phyloP scores from a whole-genome alignment of 2,329 filamentous ascomycete genomes.

The Fusarium brevicatenulatum region DNA sequence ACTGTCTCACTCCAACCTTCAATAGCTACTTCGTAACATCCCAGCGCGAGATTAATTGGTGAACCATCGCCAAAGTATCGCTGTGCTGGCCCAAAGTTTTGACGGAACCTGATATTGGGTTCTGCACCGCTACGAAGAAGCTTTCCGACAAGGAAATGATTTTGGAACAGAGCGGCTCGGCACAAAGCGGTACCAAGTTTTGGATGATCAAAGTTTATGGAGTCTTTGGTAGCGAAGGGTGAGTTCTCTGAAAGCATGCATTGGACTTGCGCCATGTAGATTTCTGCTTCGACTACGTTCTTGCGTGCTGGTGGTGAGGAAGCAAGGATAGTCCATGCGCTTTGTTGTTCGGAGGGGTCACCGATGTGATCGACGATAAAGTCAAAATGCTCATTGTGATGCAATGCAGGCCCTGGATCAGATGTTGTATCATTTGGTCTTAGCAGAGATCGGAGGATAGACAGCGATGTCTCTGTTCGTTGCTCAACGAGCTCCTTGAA shows the following conservation, averaged over 20 bases:
- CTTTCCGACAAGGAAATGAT: background rate
- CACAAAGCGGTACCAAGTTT: background rate
- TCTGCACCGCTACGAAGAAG: background rate
- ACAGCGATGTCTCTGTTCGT: background rate
- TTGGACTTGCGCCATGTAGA: background rate
- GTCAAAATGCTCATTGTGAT: background rate
- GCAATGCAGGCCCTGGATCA: accelerated
- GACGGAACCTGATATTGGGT: background rate
- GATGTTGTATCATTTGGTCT: accelerated
- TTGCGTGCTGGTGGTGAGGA: background rate
- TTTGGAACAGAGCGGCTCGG: background rate
- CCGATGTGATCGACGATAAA: background rate
- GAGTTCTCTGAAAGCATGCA: background rate
- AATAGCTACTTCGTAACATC: background rate
- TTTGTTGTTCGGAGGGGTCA: background rate
- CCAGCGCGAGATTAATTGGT: accelerated
- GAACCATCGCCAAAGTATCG: background rate
- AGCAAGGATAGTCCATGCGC: background rate
- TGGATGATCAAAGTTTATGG: background rate
- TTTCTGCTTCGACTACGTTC: background rate
- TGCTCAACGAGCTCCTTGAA: background rate
- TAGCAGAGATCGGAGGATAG: background rate
- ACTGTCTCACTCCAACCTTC: background rate
- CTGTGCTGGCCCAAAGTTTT: background rate
- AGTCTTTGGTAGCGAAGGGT: background rate